Evolutionary conservation across 306 rosid species (phyloP).

Genomic region (Rosa multiflora): DNA sequence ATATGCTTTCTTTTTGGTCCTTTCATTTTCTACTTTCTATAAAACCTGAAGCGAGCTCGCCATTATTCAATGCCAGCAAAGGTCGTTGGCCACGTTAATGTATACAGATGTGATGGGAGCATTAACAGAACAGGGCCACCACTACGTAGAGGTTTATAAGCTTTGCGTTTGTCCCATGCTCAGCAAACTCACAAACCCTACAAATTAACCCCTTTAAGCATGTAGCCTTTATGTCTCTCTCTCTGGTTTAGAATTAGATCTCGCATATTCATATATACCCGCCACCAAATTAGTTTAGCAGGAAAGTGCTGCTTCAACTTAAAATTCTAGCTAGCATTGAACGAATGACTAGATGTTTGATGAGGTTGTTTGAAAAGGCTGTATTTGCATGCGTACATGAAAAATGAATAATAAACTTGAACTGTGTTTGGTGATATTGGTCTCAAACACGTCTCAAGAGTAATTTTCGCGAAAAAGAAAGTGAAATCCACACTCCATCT

Average conservation of each 20-base stretch:
- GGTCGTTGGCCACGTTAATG: slow-evolving; percentile 37
- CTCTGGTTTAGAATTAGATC: neutral
- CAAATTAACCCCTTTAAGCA: neutral
- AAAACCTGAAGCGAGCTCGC: neutral
- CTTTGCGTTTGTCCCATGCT: neutral
- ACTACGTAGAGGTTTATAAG: neutral
- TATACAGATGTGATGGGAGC: neutral
- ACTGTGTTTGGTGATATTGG: no score
- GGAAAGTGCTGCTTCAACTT: no score
- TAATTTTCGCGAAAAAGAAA: no score
- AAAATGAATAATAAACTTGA: no score
- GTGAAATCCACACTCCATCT: no score
- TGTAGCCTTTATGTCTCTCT: neutral
- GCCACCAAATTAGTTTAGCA: no score
- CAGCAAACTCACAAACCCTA: neutral
- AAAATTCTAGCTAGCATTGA: no score
- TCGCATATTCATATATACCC: no score
- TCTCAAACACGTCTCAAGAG: no score
- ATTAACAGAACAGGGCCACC: neutral
- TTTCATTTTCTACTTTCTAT: neutral
- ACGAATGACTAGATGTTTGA: no score
- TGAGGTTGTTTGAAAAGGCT: no score
- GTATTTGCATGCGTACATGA: no score
- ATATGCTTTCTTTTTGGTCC: neutral
- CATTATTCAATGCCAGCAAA: slow-evolving; percentile 39